A percentile compares a stretch with the other conserved stretches of the same genome.
phyloP scores from a whole-genome alignment of 148 eudicot genomes.

The Cornus kousa region DNA sequence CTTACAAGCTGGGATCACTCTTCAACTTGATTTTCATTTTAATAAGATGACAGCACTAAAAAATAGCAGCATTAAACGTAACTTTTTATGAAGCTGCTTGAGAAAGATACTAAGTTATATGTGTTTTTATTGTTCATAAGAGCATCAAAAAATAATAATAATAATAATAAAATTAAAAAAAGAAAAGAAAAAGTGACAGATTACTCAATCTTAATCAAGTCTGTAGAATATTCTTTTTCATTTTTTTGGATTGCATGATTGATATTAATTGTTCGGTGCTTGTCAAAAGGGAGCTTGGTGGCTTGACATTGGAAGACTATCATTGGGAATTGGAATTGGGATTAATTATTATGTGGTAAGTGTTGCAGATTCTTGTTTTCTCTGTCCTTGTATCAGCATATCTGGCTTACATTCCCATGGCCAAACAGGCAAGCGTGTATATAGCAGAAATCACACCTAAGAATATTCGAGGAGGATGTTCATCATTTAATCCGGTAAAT shows the following conservation, averaged over 20 bases:
- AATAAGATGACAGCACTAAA: too few relatives aligned
- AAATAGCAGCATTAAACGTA: not conserved
- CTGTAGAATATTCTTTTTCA: not conserved
- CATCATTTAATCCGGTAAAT: conserved; percentile 17
- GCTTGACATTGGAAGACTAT: conserved; percentile 50
- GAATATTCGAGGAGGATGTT: conserved; percentile 42
- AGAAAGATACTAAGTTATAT: too few relatives aligned
- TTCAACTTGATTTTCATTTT: not conserved
- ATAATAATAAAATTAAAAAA: too few relatives aligned
- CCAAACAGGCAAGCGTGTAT: conserved; percentile 41
- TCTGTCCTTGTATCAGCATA: not conserved
- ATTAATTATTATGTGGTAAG: conserved; percentile 42
- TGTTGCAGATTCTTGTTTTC: not conserved
- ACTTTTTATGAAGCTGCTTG: not conserved
- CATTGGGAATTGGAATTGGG: conserved; percentile 39
- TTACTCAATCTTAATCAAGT: too few relatives aligned
- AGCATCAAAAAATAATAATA: too few relatives aligned
- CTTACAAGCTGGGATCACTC: too few relatives aligned
- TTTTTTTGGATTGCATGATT: not conserved
- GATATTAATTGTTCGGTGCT: not conserved
- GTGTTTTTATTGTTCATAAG: too few relatives aligned
- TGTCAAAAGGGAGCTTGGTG: conserved; percentile 39
- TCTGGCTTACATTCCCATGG: not conserved
- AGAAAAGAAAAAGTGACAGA: too few relatives aligned
- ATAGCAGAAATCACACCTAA: conserved; percentile 52